Percentiles rank a stretch among this genome's conserved stretches.
phyloP scores from a whole-genome alignment of 2,329 filamentous ascomycete species.

The Paecilomyces sp. region DNA sequence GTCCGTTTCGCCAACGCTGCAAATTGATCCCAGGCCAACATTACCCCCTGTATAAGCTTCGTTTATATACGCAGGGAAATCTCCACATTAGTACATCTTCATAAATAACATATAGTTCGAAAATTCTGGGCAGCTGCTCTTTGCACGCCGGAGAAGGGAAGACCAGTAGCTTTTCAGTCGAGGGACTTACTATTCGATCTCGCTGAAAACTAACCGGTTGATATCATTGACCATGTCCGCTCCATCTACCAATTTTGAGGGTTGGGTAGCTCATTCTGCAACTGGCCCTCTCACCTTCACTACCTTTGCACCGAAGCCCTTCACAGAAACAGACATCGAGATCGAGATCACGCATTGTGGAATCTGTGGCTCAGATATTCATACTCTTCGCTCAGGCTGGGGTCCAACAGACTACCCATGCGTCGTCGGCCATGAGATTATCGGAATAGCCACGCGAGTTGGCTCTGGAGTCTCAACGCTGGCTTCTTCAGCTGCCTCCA shows the following conservation, averaged over 20 bases:
- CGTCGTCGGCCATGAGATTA: slow-evolving; percentile 59
- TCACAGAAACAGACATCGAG: slow-evolving; percentile 57
- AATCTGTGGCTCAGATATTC: slow-evolving; percentile 58
- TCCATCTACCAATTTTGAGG: slow-evolving; percentile 26
- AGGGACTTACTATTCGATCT: no score
- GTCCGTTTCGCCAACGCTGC: no score
- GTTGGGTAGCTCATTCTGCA: slow-evolving; percentile 32
- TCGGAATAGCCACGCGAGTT: slow-evolving; percentile 51
- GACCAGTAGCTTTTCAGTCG: no score
- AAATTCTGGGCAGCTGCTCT: no score
- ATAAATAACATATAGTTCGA: no score
- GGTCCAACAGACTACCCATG: slow-evolving; percentile 36
- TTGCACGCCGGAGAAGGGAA: no score
- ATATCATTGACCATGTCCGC: background rate
- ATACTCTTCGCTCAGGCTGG: slow-evolving; percentile 50
- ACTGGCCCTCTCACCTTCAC: slow-evolving; percentile 24
- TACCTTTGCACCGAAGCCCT: slow-evolving; percentile 34
- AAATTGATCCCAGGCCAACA: no score
- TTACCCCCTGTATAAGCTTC: no score
- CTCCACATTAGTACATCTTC: no score
- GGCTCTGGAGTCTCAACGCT: slow-evolving; percentile 33
- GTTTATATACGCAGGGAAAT: no score
- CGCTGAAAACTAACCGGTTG: background rate
- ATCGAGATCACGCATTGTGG: slow-evolving; percentile 61
- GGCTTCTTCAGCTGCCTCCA: slow-evolving; percentile 15